Conservation (phyloP, 106 monocot genomes). For the Dioscorea dumetorum region DNA sequence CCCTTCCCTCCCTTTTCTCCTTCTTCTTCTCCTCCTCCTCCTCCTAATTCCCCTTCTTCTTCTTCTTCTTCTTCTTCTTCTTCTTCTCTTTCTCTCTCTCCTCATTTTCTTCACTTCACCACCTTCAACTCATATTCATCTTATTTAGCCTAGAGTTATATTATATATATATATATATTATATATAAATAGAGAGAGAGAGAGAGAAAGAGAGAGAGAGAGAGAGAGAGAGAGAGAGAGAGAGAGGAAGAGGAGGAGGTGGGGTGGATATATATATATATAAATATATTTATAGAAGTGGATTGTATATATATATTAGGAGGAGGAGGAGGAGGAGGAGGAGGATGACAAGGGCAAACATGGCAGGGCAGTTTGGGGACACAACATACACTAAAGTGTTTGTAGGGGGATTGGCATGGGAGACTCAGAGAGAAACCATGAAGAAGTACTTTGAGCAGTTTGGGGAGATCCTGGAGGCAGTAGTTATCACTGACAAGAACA, state of each 20-base stretch:
- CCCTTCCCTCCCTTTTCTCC: not conserved
- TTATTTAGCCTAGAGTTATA: too few relatives aligned
- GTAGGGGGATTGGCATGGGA: constrained; percentile 94
- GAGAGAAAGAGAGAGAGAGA: not conserved
- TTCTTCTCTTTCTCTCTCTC: not conserved
- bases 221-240: not conserved
- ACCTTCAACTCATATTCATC: too few relatives aligned
- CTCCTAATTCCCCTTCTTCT: constrained; percentile 1
- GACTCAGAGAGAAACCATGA: constrained; percentile 89
- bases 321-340: not conserved
- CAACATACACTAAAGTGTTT: constrained; percentile 91
- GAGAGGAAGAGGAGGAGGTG: not conserved
- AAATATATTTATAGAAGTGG: too few relatives aligned
- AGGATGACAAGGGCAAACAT: constrained; percentile 47
- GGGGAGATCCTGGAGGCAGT: constrained; percentile 95
- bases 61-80: not conserved
- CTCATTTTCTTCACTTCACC: too few relatives aligned
- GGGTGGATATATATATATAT: not conserved
- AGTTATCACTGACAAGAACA: constrained; percentile 93
- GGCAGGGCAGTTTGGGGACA: constrained; percentile 64
- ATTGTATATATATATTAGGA: too few relatives aligned
- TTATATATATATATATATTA: too few relatives aligned
- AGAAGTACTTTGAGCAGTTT: constrained; percentile 93
- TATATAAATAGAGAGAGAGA: not conserved
- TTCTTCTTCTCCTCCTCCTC: not conserved